Evolutionary conservation across 495 filamentous ascomycete genomes (phyloP), one percentile per base, ranked within the genome.

Genomic region (Penicillium simplicissimum): DNA sequence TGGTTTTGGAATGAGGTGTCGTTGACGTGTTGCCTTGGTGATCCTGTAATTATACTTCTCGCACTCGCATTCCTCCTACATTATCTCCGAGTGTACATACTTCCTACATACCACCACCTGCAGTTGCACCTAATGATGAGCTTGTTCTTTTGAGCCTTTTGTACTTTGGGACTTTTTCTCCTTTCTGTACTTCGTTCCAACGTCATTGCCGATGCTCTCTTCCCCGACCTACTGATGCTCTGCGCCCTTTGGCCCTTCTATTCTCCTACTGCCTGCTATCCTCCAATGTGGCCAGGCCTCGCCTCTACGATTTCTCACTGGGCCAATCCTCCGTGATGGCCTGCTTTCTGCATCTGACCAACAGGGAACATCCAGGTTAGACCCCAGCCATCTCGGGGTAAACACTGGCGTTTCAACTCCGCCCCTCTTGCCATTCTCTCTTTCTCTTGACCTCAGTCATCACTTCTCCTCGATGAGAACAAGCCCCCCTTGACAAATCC

Each of bases 321-420:
- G 59, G 36, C 45, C 34, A 25, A 52, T 42, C 19, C 59, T 51
- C 47, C 23, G 19, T 57, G 6, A 57, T 36, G 57, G 47, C 35
- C 48, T 17, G 31, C 43, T 43, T 13, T 58, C 40, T 47, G 40
- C 58, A 37, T 55, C 49, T 38, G 42, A 49, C 49, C 51, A 55
- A 63, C 66, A 65, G 53, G 66, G 66, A 65, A 54, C 3, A 65
- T 60, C 66, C 66, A 65, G 63, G 66, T 47, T 56, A 35, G 36
- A 42, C 40, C 34, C 51, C 28, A n/a, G 9, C 28, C 10, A 17
- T 47, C 37, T 58, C 55, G 55, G 55, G 55, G 55, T 14, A 58
- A 62, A 60, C 56, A 52, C 49, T 55, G 3, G 8, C 37, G 36
- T 55, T 35, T 40, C 37, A 25, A 55, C 31, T 9, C 51, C n/a